Evolutionary conservation across 371 early-diverging fungal species (phyloP), one percentile per base, ranked within the genome.

Genomic region (Parasitella parasitica): DNA sequence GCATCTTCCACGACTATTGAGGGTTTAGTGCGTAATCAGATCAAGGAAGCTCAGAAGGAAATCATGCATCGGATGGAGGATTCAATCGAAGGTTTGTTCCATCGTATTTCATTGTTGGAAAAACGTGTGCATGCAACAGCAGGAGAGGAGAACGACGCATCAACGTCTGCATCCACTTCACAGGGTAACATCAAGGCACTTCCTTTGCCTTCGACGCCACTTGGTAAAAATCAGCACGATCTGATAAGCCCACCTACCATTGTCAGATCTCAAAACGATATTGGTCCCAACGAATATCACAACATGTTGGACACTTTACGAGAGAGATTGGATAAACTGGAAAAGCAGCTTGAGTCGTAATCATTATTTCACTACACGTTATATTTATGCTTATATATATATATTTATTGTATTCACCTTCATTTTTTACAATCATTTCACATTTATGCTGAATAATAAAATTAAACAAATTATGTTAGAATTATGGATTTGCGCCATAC

Each of bases 1-100:
- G 80, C 88, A 6, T 83, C 86, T 2, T 86, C 87, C 3, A 82
- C 85, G 12, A 90, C 90, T 74, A 87, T 93, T 55, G 93, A 93
- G 63, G 85, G 85, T 3, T 73, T 93, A 41, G 88, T 91, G 16
- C 80, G 89, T 9, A 80, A 77, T 11, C 91, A 91, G 59, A 84
- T 91, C 64, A 79, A 89, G 35, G 91, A 93, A 63, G 81, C 89
- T 70, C 89, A 91, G 66, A 79, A 77, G 63, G 87, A 86, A 28
- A 66, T 80, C 12, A 66, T 83, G 61, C 70, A 62, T 7, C 53
- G 59, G 39, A 67, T 75, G 65, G 82, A 79, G 37, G 67, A 54
- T 28, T 61, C 30, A 34, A 11, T 66, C n/a, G 53, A 57, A 7
- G 30, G 34, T 4, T 38, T 66, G 15, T 27, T 43, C 26, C 36